Evolutionary conservation across 441 rosid species (phyloP).

Genomic region (Gossypium laxum): DNA sequence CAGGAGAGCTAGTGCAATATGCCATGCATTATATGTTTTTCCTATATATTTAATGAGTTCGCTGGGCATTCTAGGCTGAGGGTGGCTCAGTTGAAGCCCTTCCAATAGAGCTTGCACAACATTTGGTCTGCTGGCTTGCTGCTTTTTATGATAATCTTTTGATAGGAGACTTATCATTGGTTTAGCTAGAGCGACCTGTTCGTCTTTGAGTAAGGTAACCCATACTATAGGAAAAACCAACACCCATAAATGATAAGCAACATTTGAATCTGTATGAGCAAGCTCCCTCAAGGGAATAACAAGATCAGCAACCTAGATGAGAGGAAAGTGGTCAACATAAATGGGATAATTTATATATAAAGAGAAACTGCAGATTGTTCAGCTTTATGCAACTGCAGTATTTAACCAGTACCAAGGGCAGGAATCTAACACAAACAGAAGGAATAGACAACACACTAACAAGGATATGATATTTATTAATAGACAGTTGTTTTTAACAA

Average conservation of each 20-base stretch:
- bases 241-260: conserved; percentile 96
- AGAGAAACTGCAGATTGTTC: neutral
- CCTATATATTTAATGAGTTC: conserved; percentile 95
- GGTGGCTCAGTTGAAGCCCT: conserved; percentile 96
- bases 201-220: conserved; percentile 81
- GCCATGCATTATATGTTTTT: conserved; percentile 98
- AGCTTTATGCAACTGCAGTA: neutral
- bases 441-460: neutral
- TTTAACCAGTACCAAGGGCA: conserved; percentile 4
- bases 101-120: conserved; percentile 98
- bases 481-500: neutral
- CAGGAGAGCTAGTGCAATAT: conserved; percentile 78
- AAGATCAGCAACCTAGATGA: conserved; percentile 78
- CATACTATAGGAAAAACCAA: conserved; percentile 96
- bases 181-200: conserved; percentile 75
- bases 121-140: conserved; percentile 82
- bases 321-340: conserved; percentile 15
- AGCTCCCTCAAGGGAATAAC: conserved; percentile 82
- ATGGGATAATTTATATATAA: neutral
- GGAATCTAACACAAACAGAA: neutral
- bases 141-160: conserved; percentile 92
- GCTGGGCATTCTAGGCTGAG: conserved; percentile 98
- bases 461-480: neutral
- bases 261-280: conserved; percentile 88
- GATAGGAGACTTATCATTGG: conserved; percentile 80